Base-by-base conservation (phyloP, 2,329 filamentous ascomycete genomes). In the Fusarium xylarioides region DNA sequence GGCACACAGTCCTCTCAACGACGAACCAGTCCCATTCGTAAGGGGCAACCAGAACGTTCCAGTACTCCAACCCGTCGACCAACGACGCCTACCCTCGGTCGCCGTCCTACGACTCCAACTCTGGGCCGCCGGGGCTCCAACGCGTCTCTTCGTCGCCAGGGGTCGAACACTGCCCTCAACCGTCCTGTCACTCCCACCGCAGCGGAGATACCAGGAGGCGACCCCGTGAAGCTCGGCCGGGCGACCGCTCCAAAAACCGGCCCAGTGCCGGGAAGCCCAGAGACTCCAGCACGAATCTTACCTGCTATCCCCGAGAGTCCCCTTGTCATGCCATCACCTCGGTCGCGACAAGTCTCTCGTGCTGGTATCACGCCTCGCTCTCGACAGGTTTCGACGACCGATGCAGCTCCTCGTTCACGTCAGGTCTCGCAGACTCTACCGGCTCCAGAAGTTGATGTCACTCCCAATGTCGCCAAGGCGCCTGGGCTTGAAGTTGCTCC, bases 1-100 rank as follows among this genome's bases (percentile, higher is more conserved):
- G 73, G 68, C 18, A 77, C 75, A n/a, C 57, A 67, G 63, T 68
- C 74, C 26, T 77, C 75, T 18, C 28, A 56, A 2, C 68, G 73
- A 11, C 58, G 73, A 37, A 75, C 62, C 30, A 76, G 74, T 52
- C 74, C 74, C 18, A 46, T 74, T 28, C 68, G 73, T 23, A 68
- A 71, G 10, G 8, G 59, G 7, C 63, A 66, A 8, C 63, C 55
- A 5, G 74, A 76, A 4, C 63, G 64, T 11, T 66, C 74, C 4
- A 16, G 61, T 2, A 76, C 68, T 21, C 70, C 74, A 11, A 75
- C 62, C 15, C 73, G 67, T 43, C 50, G 60, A 9, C 75, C 75
- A 16, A 63, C 57, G 19, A 77, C 75, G 8, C 64, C 75, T 5
- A 74, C 64, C 6, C 43, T 66, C 2, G 56, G 60, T 19, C 72